phyloP scores from a whole-genome alignment of 352 stramenopile species.

The Salisapilia sapeloensis region DNA sequence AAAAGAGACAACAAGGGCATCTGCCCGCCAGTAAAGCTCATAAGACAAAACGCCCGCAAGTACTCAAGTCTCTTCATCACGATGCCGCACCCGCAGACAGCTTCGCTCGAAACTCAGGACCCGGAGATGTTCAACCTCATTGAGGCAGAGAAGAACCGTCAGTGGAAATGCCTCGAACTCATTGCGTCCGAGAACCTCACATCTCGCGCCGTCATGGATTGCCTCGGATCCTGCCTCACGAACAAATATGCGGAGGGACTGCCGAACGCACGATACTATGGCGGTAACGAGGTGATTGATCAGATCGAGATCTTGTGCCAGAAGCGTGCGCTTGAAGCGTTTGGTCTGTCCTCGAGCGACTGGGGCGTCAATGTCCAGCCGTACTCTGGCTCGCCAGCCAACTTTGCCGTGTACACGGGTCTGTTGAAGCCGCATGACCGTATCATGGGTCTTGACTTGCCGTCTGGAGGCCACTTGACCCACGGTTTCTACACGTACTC shows the following conservation, averaged over 20 bases:
- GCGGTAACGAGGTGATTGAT: slow-evolving; percentile 97
- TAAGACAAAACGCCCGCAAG: no score
- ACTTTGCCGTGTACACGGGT: slow-evolving; percentile 98
- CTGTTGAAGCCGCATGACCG: slow-evolving; percentile 95
- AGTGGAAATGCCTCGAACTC: slow-evolving; percentile 96
- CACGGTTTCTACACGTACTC: slow-evolving; percentile 97
- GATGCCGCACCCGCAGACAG: slow-evolving; percentile 30
- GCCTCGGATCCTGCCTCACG: slow-evolving; percentile 94
- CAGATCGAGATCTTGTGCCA: slow-evolving; percentile 92
- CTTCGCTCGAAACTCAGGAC: slow-evolving; percentile 88
- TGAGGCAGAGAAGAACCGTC: slow-evolving; percentile 95
- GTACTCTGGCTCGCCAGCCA: slow-evolving; percentile 94
- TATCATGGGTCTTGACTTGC: slow-evolving; percentile 99
- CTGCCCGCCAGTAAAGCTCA: no score
- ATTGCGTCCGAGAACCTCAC: slow-evolving; percentile 99
- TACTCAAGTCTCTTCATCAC: slow-evolving; percentile 1
- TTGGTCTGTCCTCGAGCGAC: slow-evolving; percentile 83
- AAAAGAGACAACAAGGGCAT: no score
- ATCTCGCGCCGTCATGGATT: slow-evolving; percentile 96
- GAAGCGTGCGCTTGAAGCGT: slow-evolving; percentile 87
- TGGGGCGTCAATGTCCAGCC: slow-evolving; percentile 99
- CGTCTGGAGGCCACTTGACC: slow-evolving; percentile 95
- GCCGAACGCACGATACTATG: slow-evolving; percentile 94
- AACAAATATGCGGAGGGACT: slow-evolving; percentile 99
- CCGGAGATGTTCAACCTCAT: slow-evolving; percentile 97